Evolutionary conservation across 306 rosid species (phyloP).

Genomic region (Prunus campanulata): DNA sequence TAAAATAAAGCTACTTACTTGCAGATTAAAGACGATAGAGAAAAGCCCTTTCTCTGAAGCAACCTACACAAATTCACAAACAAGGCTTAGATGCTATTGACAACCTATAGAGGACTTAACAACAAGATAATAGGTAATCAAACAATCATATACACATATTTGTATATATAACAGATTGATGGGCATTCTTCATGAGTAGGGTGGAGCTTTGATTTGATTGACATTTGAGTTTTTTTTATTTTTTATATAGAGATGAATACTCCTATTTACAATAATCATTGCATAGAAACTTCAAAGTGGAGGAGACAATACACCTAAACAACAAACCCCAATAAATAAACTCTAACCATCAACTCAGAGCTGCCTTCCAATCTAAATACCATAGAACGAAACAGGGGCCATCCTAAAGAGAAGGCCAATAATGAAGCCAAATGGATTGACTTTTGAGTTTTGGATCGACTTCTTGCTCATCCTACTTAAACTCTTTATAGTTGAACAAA

Average conservation of each 20-base stretch:
- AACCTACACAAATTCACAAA: conserved; percentile 49
- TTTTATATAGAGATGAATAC: too few relatives aligned
- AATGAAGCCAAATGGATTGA: background rate
- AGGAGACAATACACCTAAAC: too few relatives aligned
- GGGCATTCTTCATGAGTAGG: background rate
- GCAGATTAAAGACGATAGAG: conserved; percentile 76
- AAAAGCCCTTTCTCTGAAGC: conserved; percentile 93
- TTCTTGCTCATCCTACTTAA: background rate
- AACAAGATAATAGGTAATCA: background rate
- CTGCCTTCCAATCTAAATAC: background rate
- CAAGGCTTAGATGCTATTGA: conserved; percentile 9
- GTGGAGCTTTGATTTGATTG: background rate
- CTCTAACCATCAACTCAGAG: background rate
- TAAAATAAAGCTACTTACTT: conserved; percentile 58
- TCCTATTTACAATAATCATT: too few relatives aligned
- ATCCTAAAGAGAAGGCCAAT: background rate
- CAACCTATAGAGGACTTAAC: background rate
- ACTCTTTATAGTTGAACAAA: too few relatives aligned
- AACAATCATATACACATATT: background rate
- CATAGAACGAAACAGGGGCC: background rate
- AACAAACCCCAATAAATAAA: background rate
- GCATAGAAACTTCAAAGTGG: too few relatives aligned
- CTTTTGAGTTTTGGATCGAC: background rate
- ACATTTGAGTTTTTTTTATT: background rate
- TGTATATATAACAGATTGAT: background rate